Evolutionary conservation across 768 basidiomycete species (phyloP).

Genomic region (Boletus rubescentipes): DNA sequence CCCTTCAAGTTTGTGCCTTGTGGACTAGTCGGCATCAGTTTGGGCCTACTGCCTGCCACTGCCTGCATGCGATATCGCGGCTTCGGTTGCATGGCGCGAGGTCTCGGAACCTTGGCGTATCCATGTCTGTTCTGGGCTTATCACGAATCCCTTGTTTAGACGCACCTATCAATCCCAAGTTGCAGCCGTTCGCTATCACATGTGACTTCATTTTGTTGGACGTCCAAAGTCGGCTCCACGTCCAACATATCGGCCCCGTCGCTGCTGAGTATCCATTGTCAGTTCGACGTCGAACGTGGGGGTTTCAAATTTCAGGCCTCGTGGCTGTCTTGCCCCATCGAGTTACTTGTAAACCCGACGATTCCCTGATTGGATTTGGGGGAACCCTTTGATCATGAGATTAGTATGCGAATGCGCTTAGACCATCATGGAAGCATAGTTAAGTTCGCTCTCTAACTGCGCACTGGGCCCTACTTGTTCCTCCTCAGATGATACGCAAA

Average conservation of each 20-base stretch:
- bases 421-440: constrained; percentile 1
- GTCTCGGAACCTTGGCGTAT: constrained; percentile 3
- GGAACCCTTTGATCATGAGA: background rate
- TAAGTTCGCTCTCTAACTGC: constrained; percentile 16
- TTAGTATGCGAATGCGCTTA: constrained; percentile 4
- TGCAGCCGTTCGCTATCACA: background rate
- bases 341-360: background rate
- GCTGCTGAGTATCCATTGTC: background rate
- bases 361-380: background rate
- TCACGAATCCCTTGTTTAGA: background rate
- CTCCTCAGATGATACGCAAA: background rate
- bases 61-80: background rate
- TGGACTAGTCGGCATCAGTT: background rate
- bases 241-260: background rate
- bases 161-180: background rate
- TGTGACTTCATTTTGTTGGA: background rate
- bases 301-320: background rate
- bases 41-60: background rate
- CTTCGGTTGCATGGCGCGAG: constrained; percentile 7
- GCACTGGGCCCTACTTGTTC: background rate
- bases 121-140: constrained; percentile 9
- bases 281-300: background rate
- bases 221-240: background rate
- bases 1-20: background rate
- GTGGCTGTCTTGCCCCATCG: background rate